Percentiles rank a stretch among this genome's conserved stretches.
These are phyloP conservation scores for Entonaema liquescens DNA, from an alignment of 495 filamentous ascomycete species.

Conservation along the genomic window DNA sequence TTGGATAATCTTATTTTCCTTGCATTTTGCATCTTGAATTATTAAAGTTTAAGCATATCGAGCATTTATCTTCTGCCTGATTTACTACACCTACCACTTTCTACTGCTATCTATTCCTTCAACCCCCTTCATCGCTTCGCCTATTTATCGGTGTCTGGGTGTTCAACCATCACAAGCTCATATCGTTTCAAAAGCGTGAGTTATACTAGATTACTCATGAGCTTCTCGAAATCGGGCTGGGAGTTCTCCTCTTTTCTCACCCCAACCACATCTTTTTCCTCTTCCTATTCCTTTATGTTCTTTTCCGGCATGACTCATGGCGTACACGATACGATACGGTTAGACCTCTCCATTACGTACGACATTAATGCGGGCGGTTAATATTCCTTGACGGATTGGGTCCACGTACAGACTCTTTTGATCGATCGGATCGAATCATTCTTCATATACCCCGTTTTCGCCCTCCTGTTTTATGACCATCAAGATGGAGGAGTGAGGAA, in stretches of 20 bases:
- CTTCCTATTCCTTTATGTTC: conserved; percentile 13
- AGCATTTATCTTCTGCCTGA: conserved; percentile 30
- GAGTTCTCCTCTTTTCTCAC: background rate
- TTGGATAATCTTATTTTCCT: conserved; percentile 32
- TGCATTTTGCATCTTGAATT: conserved; percentile 31
- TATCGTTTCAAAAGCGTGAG: conserved; percentile 15
- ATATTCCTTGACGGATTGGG: conserved; percentile 28
- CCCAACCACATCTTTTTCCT: conserved; percentile 3
- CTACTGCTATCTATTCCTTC: conserved; percentile 5
- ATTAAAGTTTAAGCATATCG: conserved; percentile 39
- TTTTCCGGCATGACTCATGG: conserved; percentile 37
- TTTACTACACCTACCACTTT: conserved; percentile 20
- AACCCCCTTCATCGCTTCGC: conserved; percentile 15
- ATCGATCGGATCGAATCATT: conserved; percentile 40
- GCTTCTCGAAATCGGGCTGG: conserved; percentile 9
- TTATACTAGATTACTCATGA: conserved; percentile 6
- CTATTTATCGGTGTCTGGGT: conserved; percentile 11
- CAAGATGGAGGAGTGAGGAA: conserved; percentile 31
- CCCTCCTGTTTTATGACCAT: conserved; percentile 39
- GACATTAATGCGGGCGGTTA: conserved; percentile 17
- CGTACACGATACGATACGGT: conserved; percentile 40
- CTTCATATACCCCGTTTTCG: conserved; percentile 42
- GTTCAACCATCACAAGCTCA: conserved; percentile 10
- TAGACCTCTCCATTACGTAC: conserved; percentile 34
- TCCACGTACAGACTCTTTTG: conserved; percentile 26